Base-by-base conservation (phyloP, 1,284 basidiomycete species). In the Sutorius eximius region DNA sequence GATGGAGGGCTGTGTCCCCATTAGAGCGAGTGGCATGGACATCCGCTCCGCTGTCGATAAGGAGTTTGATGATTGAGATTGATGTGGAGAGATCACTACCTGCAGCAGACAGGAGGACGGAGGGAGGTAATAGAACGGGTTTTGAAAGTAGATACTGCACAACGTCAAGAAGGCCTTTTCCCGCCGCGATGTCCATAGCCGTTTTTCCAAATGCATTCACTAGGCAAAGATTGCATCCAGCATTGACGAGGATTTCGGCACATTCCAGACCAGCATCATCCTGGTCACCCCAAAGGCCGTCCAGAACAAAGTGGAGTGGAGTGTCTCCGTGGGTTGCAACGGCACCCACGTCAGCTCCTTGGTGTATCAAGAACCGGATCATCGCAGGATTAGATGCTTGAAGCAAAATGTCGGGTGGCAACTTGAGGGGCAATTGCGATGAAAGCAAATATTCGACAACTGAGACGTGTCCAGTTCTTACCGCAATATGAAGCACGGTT, bases 211-310 rank as follows among this genome's bases (percentile, higher is more conserved):
- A 10, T 36, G 3, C 8, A 9, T 36, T 36, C 16, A 1, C 16
- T 9, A n/a, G 13, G 20, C 29, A 4, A 32, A n/a, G n/a, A 32
- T 32, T 27, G 10, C 42, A 44, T 29, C 42, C 42, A 29, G 27
- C n/a, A n/a, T 18, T 8, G 10, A 20, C n/a, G 16, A 36, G 34
- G 15, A n/a, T 36, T 36, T 36, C n/a, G 15, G 16, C 34, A 36
- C 34, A 24, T 24, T 43, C 27, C 42, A 43, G 16, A 29, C 10
- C 12, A 24, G 22, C 22, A n/a, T 16, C 22, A 15, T 41, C 40
- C 18, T 6, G 1, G 40, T 3, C 3, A 4, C 2, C 8, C 12
- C 7, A 3, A 13, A 2, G 4, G 2, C 16, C 8, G 9, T 15
- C 2, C 20, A 41, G 13, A 41, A 24, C 7, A 6, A 41, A 15